phyloP scores from a whole-genome alignment of 2,329 filamentous ascomycete species.

The Sporothrix variecibatus region DNA sequence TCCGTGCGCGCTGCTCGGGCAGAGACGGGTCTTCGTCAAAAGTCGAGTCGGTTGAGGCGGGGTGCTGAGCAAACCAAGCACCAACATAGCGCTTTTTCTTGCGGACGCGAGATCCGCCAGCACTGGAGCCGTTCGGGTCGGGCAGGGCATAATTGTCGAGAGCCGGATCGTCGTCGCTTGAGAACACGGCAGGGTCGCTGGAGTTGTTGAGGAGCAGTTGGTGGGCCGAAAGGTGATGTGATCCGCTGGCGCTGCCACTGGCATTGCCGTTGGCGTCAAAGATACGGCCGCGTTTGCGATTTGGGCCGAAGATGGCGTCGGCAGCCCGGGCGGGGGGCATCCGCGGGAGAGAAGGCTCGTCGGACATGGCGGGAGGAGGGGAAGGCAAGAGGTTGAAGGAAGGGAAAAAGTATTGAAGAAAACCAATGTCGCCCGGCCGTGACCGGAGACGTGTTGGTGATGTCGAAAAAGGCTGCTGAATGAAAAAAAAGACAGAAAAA shows the following conservation, averaged over 20 bases:
- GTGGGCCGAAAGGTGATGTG: neutral
- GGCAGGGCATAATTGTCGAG: slow-evolving; percentile 61
- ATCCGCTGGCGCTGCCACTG: neutral
- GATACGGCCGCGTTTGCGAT: slow-evolving; percentile 27
- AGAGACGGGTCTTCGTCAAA: slow-evolving; percentile 24
- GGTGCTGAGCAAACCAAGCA: slow-evolving; percentile 65
- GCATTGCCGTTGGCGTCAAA: slow-evolving; percentile 22
- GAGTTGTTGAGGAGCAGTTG: slow-evolving; percentile 55
- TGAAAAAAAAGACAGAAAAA: neutral
- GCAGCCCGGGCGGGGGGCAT: slow-evolving; percentile 29
- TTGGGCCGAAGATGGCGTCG: slow-evolving; percentile 28
- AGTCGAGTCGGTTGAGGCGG: slow-evolving; percentile 30
- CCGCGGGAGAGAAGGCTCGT: slow-evolving; percentile 31
- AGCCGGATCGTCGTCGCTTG: slow-evolving; percentile 69
- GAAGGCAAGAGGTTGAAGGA: neutral
- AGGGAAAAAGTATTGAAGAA: neutral
- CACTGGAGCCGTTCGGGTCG: slow-evolving; percentile 39
- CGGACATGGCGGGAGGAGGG: slow-evolving; percentile 26
- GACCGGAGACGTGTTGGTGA: slow-evolving; percentile 21
- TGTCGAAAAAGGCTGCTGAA: neutral
- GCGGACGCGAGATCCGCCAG: slow-evolving; percentile 37
- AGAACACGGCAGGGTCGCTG: slow-evolving; percentile 71
- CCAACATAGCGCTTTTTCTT: slow-evolving; percentile 66
- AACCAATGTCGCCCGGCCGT: slow-evolving; percentile 26
- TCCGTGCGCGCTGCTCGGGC: neutral